Conservation (phyloP, 2,329 filamentous ascomycete genomes). For the Penicillium sp. region DNA sequence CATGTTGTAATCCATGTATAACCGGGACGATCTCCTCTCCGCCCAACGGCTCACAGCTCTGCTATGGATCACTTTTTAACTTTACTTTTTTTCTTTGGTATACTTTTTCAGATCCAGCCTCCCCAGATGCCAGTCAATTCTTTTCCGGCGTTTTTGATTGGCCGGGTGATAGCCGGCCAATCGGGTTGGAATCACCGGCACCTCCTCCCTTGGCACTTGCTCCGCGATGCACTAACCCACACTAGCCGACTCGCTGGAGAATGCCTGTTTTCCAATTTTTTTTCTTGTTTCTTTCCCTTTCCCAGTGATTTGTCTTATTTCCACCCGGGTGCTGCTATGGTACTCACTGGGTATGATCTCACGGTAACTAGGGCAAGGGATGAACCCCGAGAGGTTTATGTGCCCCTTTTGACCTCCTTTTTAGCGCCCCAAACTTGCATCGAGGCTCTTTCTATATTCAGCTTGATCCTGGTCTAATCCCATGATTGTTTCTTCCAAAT, state of each 20-base stretch:
- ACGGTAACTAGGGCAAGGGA: neutral
- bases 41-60: neutral
- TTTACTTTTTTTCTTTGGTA: neutral
- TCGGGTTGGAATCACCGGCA: neutral
- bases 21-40: neutral
- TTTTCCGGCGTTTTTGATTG: neutral
- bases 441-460: neutral
- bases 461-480: neutral
- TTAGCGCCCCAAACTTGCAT: no score
- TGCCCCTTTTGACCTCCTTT: neutral
- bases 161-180: constrained; percentile 7
- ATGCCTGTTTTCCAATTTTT: neutral
- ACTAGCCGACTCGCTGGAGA: neutral
- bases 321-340: neutral
- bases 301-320: neutral
- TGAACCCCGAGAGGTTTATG: neutral
- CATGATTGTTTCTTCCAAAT: neutral
- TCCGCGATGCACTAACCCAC: neutral
- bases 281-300: neutral
- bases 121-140: neutral
- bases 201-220: neutral
- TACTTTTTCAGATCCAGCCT: neutral
- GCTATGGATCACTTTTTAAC: no score
- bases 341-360: neutral
- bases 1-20: neutral